Base-by-base conservation (phyloP, 2,329 filamentous ascomycete species). In the Geosmithia putterillii region DNA sequence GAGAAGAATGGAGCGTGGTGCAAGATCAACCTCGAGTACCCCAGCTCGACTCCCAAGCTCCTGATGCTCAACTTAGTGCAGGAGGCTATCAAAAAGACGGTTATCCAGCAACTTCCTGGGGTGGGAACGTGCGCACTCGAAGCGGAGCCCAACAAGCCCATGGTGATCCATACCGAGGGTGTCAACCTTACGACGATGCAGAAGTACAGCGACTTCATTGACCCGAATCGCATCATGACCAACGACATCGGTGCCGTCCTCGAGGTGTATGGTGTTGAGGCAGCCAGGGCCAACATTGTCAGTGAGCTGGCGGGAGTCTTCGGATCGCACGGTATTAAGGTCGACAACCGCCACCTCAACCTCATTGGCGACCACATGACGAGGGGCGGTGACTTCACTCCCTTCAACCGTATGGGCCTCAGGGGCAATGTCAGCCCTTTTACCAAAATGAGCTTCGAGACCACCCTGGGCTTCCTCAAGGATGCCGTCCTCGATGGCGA, bases 381-480 rank as follows among this genome's bases (percentile, higher is more conserved):
- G n/a, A 77, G 90, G 43, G 82, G 81, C 46, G 92, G 92, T 51
- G 81, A 79, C 2, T 98, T 94, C 66, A 84, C 81, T 40, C 82
- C 92, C 1, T 98, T 98, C 67, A 95, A 86, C 64, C 83, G 92
- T 41, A 94, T 86, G 57, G 92, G 90, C 1, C 70, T 98, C 47
- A 81, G 79, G 57, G 81, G 85, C 50, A 89, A 86, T 55, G 82
- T 90, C 22, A 89, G 82, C 51, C 88, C 92, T 0, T 90, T 98
- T 53, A 90, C 92, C 65, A 96, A 96, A 74, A 96, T 96, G 90
- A 94, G 86, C 61, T 98, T 96, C 66, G 92, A 98, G 74, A 98
- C 92, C 4, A 98, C 92, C 2, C 76, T 96, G 35, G 82, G 84
- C 1, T 95, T 95, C 70, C 71, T 98, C 55, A 89, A 85, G 61